These are phyloP conservation scores for Umbelopsis ramanniana DNA, from an alignment of 192 early-diverging fungal genomes.

Conservation along the genomic window DNA sequence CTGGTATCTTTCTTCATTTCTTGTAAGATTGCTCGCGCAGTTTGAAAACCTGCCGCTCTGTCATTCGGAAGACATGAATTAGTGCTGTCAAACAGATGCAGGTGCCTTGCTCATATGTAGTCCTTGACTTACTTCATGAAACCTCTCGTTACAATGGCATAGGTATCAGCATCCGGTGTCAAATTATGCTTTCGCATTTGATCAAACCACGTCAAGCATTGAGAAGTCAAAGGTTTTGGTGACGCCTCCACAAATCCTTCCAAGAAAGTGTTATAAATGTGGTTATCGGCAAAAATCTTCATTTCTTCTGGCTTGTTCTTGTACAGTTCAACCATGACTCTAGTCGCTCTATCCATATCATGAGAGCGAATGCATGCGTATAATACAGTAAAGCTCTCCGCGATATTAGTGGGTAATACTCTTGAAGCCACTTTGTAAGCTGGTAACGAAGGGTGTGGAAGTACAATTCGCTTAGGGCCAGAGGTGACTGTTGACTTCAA, in stretches of 20 bases:
- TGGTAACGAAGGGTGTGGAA: slow-evolving; percentile 35
- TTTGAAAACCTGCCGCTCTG: slow-evolving; percentile 50
- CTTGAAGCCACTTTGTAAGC: slow-evolving; percentile 31
- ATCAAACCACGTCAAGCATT: slow-evolving; percentile 76
- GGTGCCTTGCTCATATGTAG: neutral
- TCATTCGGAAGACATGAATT: neutral
- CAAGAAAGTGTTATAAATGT: slow-evolving; percentile 85
- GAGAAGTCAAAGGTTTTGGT: slow-evolving; percentile 53
- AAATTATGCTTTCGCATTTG: slow-evolving; percentile 59
- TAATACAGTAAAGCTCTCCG: slow-evolving; percentile 78
- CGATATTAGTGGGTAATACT: slow-evolving; percentile 41
- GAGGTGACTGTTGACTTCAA: neutral
- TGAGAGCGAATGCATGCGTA: slow-evolving; percentile 80
- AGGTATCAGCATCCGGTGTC: slow-evolving; percentile 70
- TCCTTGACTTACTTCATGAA: slow-evolving; percentile 58
- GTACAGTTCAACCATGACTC: slow-evolving; percentile 67
- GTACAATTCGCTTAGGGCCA: slow-evolving; percentile 27
- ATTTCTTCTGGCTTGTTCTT: slow-evolving; percentile 71
- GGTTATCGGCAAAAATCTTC: slow-evolving; percentile 66
- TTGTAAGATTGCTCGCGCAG: slow-evolving; percentile 48
- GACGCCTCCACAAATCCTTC: slow-evolving; percentile 63
- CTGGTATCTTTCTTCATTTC: slow-evolving; percentile 44
- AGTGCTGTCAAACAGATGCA: slow-evolving; percentile 16
- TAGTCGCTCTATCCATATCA: slow-evolving; percentile 72
- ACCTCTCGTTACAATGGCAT: slow-evolving; percentile 76